These are phyloP conservation scores for Punctularia strigosozonata DNA, from an alignment of 768 basidiomycete species.

Conservation along the genomic window DNA sequence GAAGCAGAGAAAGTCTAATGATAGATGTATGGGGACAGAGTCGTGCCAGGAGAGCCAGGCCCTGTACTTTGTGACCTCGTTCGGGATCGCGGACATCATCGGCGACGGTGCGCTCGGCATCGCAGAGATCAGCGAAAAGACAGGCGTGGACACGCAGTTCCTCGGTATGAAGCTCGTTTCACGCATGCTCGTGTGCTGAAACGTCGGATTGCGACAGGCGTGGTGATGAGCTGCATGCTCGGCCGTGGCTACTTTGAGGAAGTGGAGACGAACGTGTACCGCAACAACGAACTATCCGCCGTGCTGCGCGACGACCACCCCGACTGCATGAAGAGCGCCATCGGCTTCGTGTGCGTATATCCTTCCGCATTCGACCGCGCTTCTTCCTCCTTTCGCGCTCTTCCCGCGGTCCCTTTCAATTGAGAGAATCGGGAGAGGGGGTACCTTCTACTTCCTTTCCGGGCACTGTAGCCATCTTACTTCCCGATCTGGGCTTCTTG, in stretches of 20 bases:
- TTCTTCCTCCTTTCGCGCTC: neutral
- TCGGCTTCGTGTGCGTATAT: conserved; percentile 8
- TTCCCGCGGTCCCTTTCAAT: no score
- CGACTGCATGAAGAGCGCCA: conserved; percentile 2
- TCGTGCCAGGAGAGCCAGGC: conserved; percentile 3
- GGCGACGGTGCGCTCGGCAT: neutral
- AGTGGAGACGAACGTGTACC: neutral
- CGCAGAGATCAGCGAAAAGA: neutral
- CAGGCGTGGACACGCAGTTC: neutral
- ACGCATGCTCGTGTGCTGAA: no score
- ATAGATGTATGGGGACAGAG: neutral
- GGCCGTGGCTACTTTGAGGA: conserved; percentile 1
- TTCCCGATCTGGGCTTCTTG: neutral
- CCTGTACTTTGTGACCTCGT: conserved; percentile 2
- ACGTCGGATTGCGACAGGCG: neutral
- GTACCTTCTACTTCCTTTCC: no score
- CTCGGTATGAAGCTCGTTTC: neutral
- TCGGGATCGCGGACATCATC: conserved; percentile 1
- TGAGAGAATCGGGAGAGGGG: no score
- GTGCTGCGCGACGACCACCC: conserved; percentile 1
- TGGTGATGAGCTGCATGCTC: conserved; percentile 1
- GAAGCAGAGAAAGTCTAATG: neutral
- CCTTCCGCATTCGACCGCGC: neutral
- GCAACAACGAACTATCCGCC: conserved; percentile 1
- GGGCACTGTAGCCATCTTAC: neutral